A percentile compares a stretch with the other conserved stretches of the same genome.
phyloP scores from a whole-genome alignment of 1,139 yeast genomes.

The Candida pseudocylindracea region DNA sequence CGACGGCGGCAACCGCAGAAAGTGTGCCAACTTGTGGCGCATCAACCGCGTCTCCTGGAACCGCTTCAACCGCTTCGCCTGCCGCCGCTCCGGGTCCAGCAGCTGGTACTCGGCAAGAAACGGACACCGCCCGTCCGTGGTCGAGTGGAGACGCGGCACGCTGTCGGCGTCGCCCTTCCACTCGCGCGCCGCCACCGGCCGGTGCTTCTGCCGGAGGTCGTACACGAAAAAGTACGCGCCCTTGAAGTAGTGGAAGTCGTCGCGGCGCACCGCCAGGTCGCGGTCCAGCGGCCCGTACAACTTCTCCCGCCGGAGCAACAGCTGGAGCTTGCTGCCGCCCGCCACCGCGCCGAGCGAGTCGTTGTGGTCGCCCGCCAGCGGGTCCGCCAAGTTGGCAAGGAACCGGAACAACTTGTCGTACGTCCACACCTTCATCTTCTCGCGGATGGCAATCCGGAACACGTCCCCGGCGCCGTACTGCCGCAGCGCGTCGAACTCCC shows the following conservation, averaged over 20 bases:
- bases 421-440: conserved; percentile 67
- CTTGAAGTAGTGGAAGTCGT: conserved; percentile 66
- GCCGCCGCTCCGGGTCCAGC: conserved; percentile 11
- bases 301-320: conserved; percentile 63
- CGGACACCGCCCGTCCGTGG: conserved; percentile 52
- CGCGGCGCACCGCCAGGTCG: conserved; percentile 68
- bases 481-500: conserved; percentile 6
- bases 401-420: conserved; percentile 72
- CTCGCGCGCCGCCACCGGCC: conserved; percentile 72
- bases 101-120: conserved; percentile 24
- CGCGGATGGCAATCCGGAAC: conserved; percentile 35
- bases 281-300: conserved; percentile 74
- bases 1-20: too few relatives aligned
- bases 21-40: too few relatives aligned
- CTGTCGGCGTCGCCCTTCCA: conserved; percentile 25
- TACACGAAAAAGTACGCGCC: conserved; percentile 48
- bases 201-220: conserved; percentile 55
- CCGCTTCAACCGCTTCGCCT: conserved; percentile 15
- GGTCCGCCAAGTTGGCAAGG: conserved; percentile 41
- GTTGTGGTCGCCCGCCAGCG: not conserved
- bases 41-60: conserved; percentile 4
- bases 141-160: conserved; percentile 20
- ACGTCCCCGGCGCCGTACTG: conserved; percentile 31
- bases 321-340: conserved; percentile 5
- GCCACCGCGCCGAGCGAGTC: conserved; percentile 4